Evolutionary conservation across 495 filamentous ascomycete genomes (phyloP), one percentile per base, ranked within the genome.

Genomic region (Margaritispora aquatica): DNA sequence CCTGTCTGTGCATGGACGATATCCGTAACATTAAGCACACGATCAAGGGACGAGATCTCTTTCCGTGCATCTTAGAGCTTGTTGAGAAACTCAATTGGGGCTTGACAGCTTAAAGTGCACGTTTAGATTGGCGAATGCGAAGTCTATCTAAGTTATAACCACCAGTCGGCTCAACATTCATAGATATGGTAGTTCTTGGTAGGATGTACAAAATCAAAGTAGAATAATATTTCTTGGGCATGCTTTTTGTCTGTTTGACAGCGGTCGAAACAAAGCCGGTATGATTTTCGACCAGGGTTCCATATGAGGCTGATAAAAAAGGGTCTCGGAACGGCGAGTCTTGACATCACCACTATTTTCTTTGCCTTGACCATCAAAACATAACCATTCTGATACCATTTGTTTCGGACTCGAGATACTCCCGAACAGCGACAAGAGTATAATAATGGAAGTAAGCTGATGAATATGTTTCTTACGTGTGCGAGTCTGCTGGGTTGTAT

Each of bases 311-410:
- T 48, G 56, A 58, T 51, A 31, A 51, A 22, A 44, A 19, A 22
- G 55, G 19, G 38, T 24, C 26, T 44, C n/a, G n/a, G n/a, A n/a
- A 20, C 22, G 31, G 21, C 27, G 29, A 26, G 51, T 55, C 58
- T 60, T 60, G 58, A 60, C 58, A 48, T 60, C 58, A 55, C 55
- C 50, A 54, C 34, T 49, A 21, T 44, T 48, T 20, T 19, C 27
- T 59, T 36, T 23, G 52, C 23, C 38, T 13, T 11, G 5, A 9
- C 15, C 44, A 8, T 48, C n/a, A 7, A 5, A 48, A 48, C 8
- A 48, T 9, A 8, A 48, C 5, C 5, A 48, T 7, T 5, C 44
- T n/a, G 8, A 8, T 11, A 50, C n/a, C 20, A 44, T 3, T 15
- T 44, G 38, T 44, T 44, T 29, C 54, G 41, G 54, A 31, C 54